Conservation (phyloP, 306 rosid genomes). For the Alnus glutinosa region DNA sequence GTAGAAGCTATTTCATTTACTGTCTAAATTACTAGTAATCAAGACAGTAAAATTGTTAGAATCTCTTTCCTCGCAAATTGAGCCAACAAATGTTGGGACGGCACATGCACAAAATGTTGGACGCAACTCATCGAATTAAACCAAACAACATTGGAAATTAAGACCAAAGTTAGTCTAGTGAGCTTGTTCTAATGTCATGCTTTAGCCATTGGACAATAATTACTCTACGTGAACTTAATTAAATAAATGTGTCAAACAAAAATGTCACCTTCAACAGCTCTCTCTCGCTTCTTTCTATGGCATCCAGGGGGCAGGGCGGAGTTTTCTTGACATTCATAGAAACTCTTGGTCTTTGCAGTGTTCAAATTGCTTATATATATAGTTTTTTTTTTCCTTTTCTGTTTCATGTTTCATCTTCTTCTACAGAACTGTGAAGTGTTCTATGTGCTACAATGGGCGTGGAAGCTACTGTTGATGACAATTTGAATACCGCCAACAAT, state of each 20-base stretch:
- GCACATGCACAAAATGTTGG: not conserved
- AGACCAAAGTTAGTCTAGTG: not conserved
- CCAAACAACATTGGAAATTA: not conserved
- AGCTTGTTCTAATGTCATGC: not conserved
- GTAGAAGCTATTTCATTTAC: too few relatives aligned
- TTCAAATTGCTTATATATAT: not conserved
- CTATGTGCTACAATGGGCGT: constrained; percentile 11
- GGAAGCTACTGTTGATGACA: constrained; percentile 12
- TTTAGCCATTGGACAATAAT: not conserved
- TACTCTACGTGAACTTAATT: too few relatives aligned
- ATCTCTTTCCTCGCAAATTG: too few relatives aligned
- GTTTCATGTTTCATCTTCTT: constrained; percentile 13
- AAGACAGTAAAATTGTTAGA: too few relatives aligned
- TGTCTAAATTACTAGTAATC: too few relatives aligned
- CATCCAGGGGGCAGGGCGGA: constrained; percentile 2
- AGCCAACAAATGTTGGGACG: too few relatives aligned
- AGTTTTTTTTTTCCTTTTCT: not conserved
- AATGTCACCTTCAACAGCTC: not conserved
- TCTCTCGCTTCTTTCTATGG: not conserved
- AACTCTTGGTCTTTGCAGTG: not conserved
- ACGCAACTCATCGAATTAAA: not conserved
- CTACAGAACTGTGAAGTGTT: not conserved
- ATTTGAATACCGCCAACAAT: not conserved
- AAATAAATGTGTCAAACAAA: not conserved
- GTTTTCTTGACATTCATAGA: constrained; percentile 1